These are phyloP conservation scores for Circinella umbellata DNA, from an alignment of 371 early-diverging fungal genomes.

Conservation along the genomic window DNA sequence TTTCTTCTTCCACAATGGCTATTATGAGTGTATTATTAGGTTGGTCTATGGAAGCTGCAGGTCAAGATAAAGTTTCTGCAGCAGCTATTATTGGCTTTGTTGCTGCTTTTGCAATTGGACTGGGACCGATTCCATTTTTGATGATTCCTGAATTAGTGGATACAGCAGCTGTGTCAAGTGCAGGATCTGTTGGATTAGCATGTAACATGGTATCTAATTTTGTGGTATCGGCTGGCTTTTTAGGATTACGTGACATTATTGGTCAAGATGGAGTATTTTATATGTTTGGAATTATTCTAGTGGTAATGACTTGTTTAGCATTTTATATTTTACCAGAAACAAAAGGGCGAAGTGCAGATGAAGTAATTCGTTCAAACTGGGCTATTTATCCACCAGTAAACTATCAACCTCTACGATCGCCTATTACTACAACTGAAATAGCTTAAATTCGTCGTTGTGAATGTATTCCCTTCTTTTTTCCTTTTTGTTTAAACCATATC, in stretches of 20 bases:
- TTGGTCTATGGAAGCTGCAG: slow-evolving; percentile 52
- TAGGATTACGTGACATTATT: slow-evolving; percentile 60
- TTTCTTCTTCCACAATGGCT: slow-evolving; percentile 69
- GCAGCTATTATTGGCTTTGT: slow-evolving; percentile 78
- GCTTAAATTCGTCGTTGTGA: not conserved
- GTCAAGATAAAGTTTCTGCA: slow-evolving; percentile 60
- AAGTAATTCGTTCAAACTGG: slow-evolving; percentile 50
- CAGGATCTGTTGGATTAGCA: slow-evolving; percentile 71
- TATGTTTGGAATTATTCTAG: slow-evolving; percentile 65
- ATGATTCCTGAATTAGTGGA: slow-evolving; percentile 87
- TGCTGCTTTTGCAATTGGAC: slow-evolving; percentile 87
- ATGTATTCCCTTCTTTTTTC: no score
- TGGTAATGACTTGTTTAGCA: slow-evolving; percentile 50
- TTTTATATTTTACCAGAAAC: slow-evolving; percentile 82
- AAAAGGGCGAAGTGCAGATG: slow-evolving; percentile 63
- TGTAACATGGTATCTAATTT: slow-evolving; percentile 81
- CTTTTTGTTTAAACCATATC: no score
- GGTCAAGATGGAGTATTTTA: slow-evolving; percentile 75
- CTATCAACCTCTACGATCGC: slow-evolving; percentile 1
- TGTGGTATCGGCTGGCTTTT: slow-evolving; percentile 68
- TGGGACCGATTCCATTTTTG: slow-evolving; percentile 89
- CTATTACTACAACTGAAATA: not conserved
- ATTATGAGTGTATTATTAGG: slow-evolving; percentile 61
- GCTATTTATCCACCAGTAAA: slow-evolving; percentile 28
- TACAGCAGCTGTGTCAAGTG: slow-evolving; percentile 69